Evolutionary conservation across 768 basidiomycete genomes (phyloP), one percentile per base, ranked within the genome.

Genomic region (Mrakia frigida): DNA sequence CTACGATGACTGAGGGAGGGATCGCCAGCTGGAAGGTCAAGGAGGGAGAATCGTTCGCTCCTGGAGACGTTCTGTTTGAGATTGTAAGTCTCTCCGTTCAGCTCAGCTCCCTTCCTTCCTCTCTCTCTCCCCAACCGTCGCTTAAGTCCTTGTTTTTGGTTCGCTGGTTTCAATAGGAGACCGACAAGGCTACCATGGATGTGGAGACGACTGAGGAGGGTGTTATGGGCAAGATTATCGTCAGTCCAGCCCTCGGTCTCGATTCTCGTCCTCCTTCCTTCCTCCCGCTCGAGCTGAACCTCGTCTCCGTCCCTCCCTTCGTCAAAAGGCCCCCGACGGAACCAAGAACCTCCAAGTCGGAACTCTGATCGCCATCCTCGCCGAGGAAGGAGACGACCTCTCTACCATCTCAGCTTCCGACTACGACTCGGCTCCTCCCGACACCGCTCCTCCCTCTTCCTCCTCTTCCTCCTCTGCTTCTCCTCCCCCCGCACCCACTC

Each of bases 301-400:
- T 31, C 60, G 2, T 3, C n/a, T 23, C 50, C 23, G n/a, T 23
- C 61, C 52, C 33, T 46, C 25, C 23, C 18, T 39, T 72, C 53
- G 35, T n/a, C 28, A 39, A 23, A 25, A 94, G 92, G 83, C 86
- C 60, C 86, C 86, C 41, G 92, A 93, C 70, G 94, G 95, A 67
- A 84, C 92, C 2, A 92, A 94, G 81, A 90, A 90, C 81, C 87
- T 99, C 74, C 87, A 89, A 0, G 92, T 98, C 63, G 97, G 97
- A 65, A 90, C 90, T 82, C 83, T 90, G 31, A 98, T 99, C 80
- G 96, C 94, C 2, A 86, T 99, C 60, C 87, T 98, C 11, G 95
- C 93, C 37, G 95, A 99, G 82, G 92, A 95, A 83, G 96, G 96
- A 11, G 96, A 99, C 83, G 92, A 98, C 83, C 89, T 98, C 76